phyloP scores from a whole-genome alignment of 2,329 filamentous ascomycete genomes.

The Pseudogymnoascus sp. region DNA sequence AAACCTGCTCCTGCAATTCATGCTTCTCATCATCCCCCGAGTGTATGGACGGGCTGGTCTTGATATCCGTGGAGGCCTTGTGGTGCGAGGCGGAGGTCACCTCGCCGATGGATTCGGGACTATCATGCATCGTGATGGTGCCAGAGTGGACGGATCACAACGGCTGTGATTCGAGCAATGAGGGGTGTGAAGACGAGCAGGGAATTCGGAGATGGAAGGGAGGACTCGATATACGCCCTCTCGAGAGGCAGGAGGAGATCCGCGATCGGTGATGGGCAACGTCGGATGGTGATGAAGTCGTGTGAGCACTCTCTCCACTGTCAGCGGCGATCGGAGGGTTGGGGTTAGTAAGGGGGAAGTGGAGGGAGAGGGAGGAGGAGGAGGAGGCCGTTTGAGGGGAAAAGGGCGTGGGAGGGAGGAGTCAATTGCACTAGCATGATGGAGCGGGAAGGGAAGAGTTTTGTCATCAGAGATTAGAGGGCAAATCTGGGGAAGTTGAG shows the following conservation, averaged over 20 bases:
- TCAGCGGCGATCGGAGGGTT: not conserved
- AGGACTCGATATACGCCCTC: not conserved
- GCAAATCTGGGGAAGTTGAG: not conserved
- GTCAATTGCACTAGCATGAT: not conserved
- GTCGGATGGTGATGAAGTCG: not conserved
- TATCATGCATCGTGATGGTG: not conserved
- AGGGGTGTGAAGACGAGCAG: not conserved
- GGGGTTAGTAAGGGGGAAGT: not conserved
- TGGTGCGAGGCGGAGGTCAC: not conserved
- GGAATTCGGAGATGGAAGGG: not conserved
- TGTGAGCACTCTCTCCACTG: not conserved
- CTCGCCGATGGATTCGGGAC: not conserved
- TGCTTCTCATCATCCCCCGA: constrained; percentile 23
- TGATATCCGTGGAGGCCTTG: not conserved
- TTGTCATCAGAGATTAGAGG: not conserved
- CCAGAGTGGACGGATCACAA: not conserved
- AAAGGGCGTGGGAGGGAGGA: not conserved
- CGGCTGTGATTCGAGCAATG: not conserved
- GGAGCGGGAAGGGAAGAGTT: not conserved
- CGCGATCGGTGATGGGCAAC: not conserved
- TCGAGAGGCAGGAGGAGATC: not conserved
- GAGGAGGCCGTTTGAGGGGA: not conserved
- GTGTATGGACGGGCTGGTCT: not conserved
- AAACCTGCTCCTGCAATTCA: constrained; percentile 17
- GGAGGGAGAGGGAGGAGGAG: not conserved